phyloP scores from a whole-genome alignment of 768 basidiomycete genomes.

The Tephrocybe sp. region DNA sequence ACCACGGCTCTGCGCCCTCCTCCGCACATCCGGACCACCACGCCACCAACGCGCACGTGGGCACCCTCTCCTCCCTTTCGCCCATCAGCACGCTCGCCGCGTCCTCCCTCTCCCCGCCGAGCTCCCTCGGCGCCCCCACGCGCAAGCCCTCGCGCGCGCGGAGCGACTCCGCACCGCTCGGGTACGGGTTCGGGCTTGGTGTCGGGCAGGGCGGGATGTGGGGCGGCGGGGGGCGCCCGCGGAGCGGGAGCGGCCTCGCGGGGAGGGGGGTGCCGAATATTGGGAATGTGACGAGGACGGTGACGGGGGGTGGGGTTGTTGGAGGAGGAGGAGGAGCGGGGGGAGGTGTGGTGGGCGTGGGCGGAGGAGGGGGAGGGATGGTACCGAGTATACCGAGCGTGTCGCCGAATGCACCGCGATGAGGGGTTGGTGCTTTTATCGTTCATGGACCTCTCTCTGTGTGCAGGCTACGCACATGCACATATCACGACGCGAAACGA shows the following conservation, averaged over 20 bases:
- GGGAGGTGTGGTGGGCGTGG: constrained; percentile 26
- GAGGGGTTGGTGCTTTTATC: too few relatives aligned
- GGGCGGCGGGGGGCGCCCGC: constrained; percentile 37
- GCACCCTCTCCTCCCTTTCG: constrained; percentile 31
- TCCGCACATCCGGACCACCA: constrained; percentile 20
- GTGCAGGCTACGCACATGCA: too few relatives aligned
- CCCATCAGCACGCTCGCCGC: background rate
- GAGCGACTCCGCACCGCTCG: constrained; percentile 69
- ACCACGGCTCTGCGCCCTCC: constrained; percentile 20
- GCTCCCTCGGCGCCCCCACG: constrained; percentile 3
- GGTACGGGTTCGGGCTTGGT: constrained; percentile 40
- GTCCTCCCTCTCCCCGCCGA: background rate
- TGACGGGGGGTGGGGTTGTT: constrained; percentile 19
- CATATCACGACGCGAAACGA: too few relatives aligned
- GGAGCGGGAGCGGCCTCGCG: constrained; percentile 52
- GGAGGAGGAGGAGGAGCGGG: constrained; percentile 25
- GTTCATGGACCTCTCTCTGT: too few relatives aligned
- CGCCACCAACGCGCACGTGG: constrained; percentile 25
- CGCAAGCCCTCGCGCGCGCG: constrained; percentile 53
- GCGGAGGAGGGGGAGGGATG: background rate
- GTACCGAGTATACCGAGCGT: background rate
- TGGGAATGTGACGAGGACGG: constrained; percentile 35
- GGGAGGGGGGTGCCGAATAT: constrained; percentile 39
- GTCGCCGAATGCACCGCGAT: background rate
- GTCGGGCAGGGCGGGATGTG: constrained; percentile 25